phyloP scores from a whole-genome alignment of 1,284 basidiomycete species.

The Bjerkandera adusta region DNA sequence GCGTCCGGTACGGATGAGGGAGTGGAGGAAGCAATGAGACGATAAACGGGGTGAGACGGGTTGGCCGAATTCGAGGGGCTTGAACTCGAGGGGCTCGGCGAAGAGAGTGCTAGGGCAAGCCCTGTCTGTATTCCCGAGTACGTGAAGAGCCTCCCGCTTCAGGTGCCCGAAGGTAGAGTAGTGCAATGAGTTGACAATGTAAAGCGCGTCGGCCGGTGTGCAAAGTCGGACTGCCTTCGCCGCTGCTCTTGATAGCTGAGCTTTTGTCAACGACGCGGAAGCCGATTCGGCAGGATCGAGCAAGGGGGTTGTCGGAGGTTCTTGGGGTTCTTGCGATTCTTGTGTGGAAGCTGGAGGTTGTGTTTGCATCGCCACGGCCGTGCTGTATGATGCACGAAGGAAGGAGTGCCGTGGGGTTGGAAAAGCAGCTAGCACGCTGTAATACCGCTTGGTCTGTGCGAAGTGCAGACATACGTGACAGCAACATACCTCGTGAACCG shows the following conservation, averaged over 20 bases:
- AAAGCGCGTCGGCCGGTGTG: slow-evolving; percentile 43
- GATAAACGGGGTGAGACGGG: slow-evolving; percentile 55
- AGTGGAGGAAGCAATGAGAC: slow-evolving; percentile 62
- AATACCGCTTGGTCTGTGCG: too few relatives aligned
- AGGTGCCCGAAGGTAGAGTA: slow-evolving; percentile 33
- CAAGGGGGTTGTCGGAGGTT: too few relatives aligned
- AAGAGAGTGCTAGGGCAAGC: too few relatives aligned
- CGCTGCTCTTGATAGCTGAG: slow-evolving; percentile 51
- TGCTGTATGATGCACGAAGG: too few relatives aligned
- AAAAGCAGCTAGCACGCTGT: too few relatives aligned
- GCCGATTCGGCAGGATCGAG: neutral
- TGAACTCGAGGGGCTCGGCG: slow-evolving; percentile 9
- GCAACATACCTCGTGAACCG: too few relatives aligned
- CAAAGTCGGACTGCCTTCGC: slow-evolving; percentile 52
- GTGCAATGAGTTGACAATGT: slow-evolving; percentile 56
- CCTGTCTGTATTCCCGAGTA: too few relatives aligned
- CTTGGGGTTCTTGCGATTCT: too few relatives aligned
- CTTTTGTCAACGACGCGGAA: slow-evolving; percentile 28
- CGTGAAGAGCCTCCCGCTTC: neutral
- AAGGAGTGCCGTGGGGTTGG: too few relatives aligned
- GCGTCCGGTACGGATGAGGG: slow-evolving; percentile 51
- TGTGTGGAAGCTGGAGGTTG: too few relatives aligned
- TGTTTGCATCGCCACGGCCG: too few relatives aligned
- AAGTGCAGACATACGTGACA: too few relatives aligned
- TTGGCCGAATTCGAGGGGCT: slow-evolving; percentile 46